phyloP scores from a whole-genome alignment of 768 basidiomycete species.

The Cytidiella melzeri region DNA sequence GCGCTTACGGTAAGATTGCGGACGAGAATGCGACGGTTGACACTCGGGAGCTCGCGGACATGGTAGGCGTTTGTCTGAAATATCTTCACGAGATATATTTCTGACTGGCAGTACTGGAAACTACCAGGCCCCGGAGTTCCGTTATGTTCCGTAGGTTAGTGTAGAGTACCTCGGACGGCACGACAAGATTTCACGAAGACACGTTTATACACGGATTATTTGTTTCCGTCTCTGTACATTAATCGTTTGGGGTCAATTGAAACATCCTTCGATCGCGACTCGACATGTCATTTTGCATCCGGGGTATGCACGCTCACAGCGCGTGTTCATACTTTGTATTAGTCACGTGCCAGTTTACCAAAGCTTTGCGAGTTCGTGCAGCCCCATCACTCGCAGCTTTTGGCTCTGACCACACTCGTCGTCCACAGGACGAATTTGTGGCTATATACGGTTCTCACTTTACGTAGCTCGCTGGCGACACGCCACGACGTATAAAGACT shows the following conservation, averaged over 20 bases:
- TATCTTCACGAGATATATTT: background rate
- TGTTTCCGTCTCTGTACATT: no score
- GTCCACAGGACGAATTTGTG: conserved; percentile 27
- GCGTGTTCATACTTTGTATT: background rate
- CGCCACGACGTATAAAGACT: background rate
- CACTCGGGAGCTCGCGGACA: conserved; percentile 21
- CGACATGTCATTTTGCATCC: background rate
- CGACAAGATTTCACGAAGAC: no score
- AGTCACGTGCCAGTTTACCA: background rate
- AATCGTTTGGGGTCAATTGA: no score
- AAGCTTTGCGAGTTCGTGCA: background rate
- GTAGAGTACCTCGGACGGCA: no score
- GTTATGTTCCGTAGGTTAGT: background rate
- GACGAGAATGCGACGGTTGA: conserved; percentile 20
- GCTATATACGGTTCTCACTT: background rate
- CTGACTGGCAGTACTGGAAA: background rate
- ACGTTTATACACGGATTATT: no score
- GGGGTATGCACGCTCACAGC: background rate
- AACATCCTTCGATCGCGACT: background rate
- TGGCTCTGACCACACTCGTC: conserved; percentile 41
- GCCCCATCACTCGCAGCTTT: background rate
- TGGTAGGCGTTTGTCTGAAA: conserved; percentile 14
- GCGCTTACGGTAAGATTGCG: conserved; percentile 18
- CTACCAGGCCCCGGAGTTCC: background rate
- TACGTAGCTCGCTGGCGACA: background rate